Base-by-base conservation (phyloP, 2,329 filamentous ascomycete species). In the Teratosphaeria destructans region DNA sequence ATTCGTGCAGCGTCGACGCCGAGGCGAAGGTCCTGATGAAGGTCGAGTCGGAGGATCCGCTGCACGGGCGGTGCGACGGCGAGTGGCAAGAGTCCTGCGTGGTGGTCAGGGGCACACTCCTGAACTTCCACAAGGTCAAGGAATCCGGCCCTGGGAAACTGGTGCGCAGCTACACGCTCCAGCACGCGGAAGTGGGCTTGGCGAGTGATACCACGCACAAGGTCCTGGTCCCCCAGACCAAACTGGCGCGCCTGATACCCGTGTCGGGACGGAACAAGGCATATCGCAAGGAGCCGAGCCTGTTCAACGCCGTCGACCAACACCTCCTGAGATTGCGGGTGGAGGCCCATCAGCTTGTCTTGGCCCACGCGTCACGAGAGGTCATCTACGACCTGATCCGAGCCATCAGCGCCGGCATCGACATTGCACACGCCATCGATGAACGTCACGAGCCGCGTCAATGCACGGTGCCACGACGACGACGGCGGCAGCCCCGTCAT, bases 181-280 rank as follows among this genome's bases (percentile, higher is more conserved):
- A 89, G 63, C 85, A 90, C 69, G 88, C 87, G 26, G 88, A 91
- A 72, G 83, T 87, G 26, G 88, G 88, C 11, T 82, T 90, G 62
- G 88, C 88, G 10, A 81, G 84, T 16, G 88, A 91, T 72, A 87
- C 88, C 70, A 79, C 81, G 66, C 88, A 89, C 81, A 71, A 69
- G 0, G 60, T 74, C 2, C 64, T 79, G 34, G 64, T 74, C 0
- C 78, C 78, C 8, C 75, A 75, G 59, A 76, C 74, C 11, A 71
- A 76, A 5, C 71, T 80, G 49, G 78, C 76, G 8, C 73, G 77
- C 61, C 67, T 80, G 27, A 71, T 80, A 2, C 77, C 77, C 26
- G 63, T 66, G 2, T 62, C 71, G 3, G 73, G 75, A 6, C 55
- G 75, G 64, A 59, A 68, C 67, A 64, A 75, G 70, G 69, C 70